Base-by-base conservation (phyloP, 2,329 filamentous ascomycete species). In the Penicillium aurantiogriseum region DNA sequence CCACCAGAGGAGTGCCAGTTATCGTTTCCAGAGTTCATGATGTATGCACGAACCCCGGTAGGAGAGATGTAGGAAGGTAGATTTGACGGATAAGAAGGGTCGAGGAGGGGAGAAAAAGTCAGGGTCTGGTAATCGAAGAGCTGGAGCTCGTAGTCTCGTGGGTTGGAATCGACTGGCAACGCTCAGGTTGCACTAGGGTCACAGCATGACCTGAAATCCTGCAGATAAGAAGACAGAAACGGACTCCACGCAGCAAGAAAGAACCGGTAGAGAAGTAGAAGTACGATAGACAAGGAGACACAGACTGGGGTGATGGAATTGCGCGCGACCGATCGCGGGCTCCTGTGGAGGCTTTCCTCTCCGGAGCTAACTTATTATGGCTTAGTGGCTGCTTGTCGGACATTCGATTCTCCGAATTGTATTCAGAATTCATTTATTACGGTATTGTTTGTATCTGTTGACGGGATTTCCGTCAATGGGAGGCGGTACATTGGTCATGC, bases 1-100 rank as follows among this genome's bases (percentile, higher is more conserved):
- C 74, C 73, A 67, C 71, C 71, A 29, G 71, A 67, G 54, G 71
- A 71, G 66, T 77, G 74, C 75, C 75, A 77, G 57, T 69, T 73
- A 71, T 77, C 75, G 63, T 73, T 76, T 60, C 73, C 75, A 64
- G 75, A 68, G 63, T 77, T 77, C 75, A 77, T 77, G 59, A 57
- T 71, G 56, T 62, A 50, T 54, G 56, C 66, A 67, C 69, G 56
- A 67, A 67, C 59, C 54, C 43, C 15, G 49, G 29, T 42, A 35
- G 47, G 17, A 23, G 39, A 33, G 33, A 53, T 52, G 51, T 51
- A 45, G 42, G 57, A 54, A 25, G 49, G 36, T 56, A 60, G 56
- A 48, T 59, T 60, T 58, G 58, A 59, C 63, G 59, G 56, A 52
- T 36, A 45, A 27, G 21, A 45, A 52, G 33, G 40, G 39, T 52